Evolutionary conservation across 768 basidiomycete species (phyloP), one percentile per base, ranked within the genome.

Genomic region (Suillus sp.): DNA sequence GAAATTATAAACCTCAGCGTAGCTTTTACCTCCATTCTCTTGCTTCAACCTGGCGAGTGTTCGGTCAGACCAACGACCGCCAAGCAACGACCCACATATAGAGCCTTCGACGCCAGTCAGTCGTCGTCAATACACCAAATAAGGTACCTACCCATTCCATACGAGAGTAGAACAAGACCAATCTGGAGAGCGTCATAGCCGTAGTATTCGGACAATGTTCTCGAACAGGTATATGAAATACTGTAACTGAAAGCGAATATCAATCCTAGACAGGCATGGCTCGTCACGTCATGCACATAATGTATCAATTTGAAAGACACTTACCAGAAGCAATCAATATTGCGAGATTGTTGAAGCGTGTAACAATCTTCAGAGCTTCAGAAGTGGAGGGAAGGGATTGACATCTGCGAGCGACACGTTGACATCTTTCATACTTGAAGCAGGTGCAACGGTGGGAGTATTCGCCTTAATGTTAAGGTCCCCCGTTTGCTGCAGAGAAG

Each of bases 101-200:
- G 76, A 77, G 0, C 84, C 84, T 71, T 16, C 25, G 25, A 59
- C 20, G 8, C n/a, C 1, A 34, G 54, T 55, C 35, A 38, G 9
- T 57, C n/a, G 14, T 6, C 14, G n/a, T 25, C n/a, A 51, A n/a
- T 53, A 18, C 7, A 40, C 40, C 34, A 30, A 37, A 43, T 8
- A 20, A 55, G 16, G 27, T 65, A n/a, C 78, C 53, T 57, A 84
- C 88, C 88, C 7, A 83, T 65, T 40, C 93, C 92, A 69, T 85
- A 92, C 0, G 88, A 73, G 4, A 95, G 81, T 3, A 93, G 82
- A 9, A 92, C 85, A 18, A 93, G 75, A 4, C 93, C 93, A 48
- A 90, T 88, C 57, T 85, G 78, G 5, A 95, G 77, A 1, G 92
- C 78, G 54, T 83, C 78, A 71, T 89, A 93, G 42, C 80, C 70